A percentile compares a stretch with the other conserved stretches of the same genome.
phyloP scores from a whole-genome alignment of 1,284 basidiomycete species.

The Cutaneotrichosporon sp. region DNA sequence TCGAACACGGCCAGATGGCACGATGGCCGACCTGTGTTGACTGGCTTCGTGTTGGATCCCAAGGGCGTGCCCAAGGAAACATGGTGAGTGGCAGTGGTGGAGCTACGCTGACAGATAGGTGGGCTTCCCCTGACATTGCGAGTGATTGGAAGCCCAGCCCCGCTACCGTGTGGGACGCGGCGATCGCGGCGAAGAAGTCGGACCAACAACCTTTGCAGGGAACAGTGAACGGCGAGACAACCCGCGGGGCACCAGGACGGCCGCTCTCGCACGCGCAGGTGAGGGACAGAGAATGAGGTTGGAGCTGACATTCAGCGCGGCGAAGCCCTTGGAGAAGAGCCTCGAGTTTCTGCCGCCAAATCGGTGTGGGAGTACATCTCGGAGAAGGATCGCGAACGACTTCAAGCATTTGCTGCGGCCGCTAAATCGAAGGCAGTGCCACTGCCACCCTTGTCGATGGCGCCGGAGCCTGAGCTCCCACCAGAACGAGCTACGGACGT shows the following conservation, averaged over 20 bases:
- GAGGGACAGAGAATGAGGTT: conserved; percentile 15
- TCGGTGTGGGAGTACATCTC: conserved; percentile 93
- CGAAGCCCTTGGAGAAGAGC: conserved; percentile 75
- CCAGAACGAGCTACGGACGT: conserved; percentile 46
- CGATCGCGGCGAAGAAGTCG: conserved; percentile 56
- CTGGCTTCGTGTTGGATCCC: conserved; percentile 71
- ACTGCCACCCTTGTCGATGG: conserved; percentile 30
- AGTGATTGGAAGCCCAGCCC: conserved; percentile 83
- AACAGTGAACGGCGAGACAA: conserved; percentile 15
- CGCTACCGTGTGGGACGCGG: conserved; percentile 67
- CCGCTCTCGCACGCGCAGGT: conserved; percentile 49
- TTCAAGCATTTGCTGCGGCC: conserved; percentile 62
- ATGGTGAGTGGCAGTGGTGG: conserved; percentile 59
- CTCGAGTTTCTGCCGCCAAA: conserved; percentile 55
- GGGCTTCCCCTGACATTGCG: conserved; percentile 74
- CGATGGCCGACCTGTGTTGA: conserved; percentile 70
- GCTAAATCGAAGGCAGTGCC: conserved; percentile 26
- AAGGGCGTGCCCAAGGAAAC: conserved; percentile 68
- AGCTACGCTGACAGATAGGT: conserved; percentile 58
- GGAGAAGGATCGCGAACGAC: conserved; percentile 79
- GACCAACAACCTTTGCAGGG: conserved; percentile 49
- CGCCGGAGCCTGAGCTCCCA: conserved; percentile 26
- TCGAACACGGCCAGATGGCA: conserved; percentile 57
- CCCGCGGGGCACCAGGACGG: conserved; percentile 33
- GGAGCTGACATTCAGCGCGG: conserved; percentile 63